A percentile compares a stretch with the other conserved stretches of the same genome.
phyloP scores from a whole-genome alignment of 805 yeast species.

The Wickerhamiella sergipiensis region DNA sequence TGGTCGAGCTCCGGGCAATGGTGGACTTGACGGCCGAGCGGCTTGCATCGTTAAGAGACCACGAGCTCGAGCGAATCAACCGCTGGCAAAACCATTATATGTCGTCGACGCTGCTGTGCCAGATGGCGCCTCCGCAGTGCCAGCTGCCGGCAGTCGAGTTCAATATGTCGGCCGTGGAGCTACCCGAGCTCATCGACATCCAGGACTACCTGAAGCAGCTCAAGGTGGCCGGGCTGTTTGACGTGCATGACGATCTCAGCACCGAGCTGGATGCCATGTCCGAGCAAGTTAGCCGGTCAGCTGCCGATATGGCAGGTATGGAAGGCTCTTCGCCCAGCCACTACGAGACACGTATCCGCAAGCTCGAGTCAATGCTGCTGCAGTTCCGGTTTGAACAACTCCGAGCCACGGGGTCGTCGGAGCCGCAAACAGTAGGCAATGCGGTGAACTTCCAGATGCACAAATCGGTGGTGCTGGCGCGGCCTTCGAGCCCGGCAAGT shows the following conservation, averaged over 20 bases:
- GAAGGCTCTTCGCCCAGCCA: constrained; percentile 1
- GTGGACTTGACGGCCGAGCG: constrained; percentile 40
- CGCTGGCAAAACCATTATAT: constrained; percentile 51
- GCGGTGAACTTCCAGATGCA: not conserved
- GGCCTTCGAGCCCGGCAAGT: not conserved
- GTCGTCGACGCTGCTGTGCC: constrained; percentile 13
- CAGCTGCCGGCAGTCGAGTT: constrained; percentile 2
- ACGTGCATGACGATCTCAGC: constrained; percentile 18
- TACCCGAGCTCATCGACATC: constrained; percentile 12
- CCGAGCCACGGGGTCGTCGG: not conserved
- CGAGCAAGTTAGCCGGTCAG: constrained; percentile 9
- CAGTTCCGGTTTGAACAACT: constrained; percentile 7
- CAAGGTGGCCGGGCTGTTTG: constrained; percentile 14
- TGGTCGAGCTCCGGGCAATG: constrained; percentile 14
- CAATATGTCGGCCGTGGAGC: constrained; percentile 14
- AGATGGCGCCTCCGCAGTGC: not conserved
- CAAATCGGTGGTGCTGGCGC: not conserved
- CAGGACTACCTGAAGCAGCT: constrained; percentile 16
- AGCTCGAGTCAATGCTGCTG: constrained; percentile 28
- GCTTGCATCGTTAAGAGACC: constrained; percentile 43
- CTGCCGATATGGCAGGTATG: not conserved
- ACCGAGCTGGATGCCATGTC: constrained; percentile 22
- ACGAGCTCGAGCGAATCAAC: constrained; percentile 30
- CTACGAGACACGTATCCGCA: constrained; percentile 57
- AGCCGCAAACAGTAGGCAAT: not conserved